These are phyloP conservation scores for Pseudocercospora vitis DNA, from an alignment of 2,329 filamentous ascomycete genomes.

Conservation along the genomic window DNA sequence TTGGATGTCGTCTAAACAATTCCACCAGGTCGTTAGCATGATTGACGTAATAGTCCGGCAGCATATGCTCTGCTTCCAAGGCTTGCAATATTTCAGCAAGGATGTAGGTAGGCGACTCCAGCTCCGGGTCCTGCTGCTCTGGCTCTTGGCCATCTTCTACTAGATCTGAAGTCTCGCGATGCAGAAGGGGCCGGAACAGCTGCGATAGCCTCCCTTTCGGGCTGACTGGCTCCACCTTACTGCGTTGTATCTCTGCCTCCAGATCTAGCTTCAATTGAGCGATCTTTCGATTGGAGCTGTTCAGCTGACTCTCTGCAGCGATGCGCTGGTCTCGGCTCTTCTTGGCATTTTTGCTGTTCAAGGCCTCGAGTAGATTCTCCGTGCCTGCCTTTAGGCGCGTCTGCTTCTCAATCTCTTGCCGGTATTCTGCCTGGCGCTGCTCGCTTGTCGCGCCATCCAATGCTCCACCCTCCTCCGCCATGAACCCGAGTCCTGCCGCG, in stretches of 20 bases:
- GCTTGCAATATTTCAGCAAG: slow-evolving; percentile 88
- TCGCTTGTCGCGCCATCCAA: slow-evolving; percentile 60
- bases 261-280: slow-evolving; percentile 59
- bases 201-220: slow-evolving; percentile 54
- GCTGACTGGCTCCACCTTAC: slow-evolving; percentile 52
- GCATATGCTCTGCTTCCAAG: slow-evolving; percentile 82
- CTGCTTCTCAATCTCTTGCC: slow-evolving; percentile 88
- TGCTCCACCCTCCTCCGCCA: slow-evolving; percentile 58
- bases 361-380: slow-evolving; percentile 93
- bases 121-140: slow-evolving; percentile 65
- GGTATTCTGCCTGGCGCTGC: slow-evolving; percentile 70
- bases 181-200: slow-evolving; percentile 49
- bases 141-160: slow-evolving; percentile 55
- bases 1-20: slow-evolving; percentile 89
- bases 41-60: slow-evolving; percentile 91
- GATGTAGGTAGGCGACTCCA: slow-evolving; percentile 87
- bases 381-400: slow-evolving; percentile 97
- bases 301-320: slow-evolving; percentile 76
- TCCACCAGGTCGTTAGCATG: slow-evolving; percentile 91
- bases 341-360: slow-evolving; percentile 93
- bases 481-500: slow-evolving; percentile 39
- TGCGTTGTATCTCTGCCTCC: slow-evolving; percentile 60
- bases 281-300: slow-evolving; percentile 75
- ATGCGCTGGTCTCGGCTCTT: slow-evolving; percentile 71
- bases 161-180: slow-evolving; percentile 1